These are phyloP conservation scores for Penicillium diatomitis DNA, from an alignment of 495 filamentous ascomycete species.

Conservation along the genomic window DNA sequence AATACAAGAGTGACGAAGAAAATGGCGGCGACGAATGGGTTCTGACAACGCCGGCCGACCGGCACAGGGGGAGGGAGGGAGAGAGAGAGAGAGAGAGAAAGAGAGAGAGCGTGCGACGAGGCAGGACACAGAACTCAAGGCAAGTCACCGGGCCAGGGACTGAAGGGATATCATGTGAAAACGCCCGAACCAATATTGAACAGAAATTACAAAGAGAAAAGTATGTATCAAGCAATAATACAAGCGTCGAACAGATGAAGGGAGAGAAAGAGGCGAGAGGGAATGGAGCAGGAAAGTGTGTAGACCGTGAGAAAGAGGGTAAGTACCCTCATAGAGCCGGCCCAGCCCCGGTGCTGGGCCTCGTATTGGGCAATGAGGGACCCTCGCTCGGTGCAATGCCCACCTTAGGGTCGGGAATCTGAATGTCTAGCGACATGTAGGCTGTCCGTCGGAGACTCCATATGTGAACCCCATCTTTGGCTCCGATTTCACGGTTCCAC, in stretches of 20 bases:
- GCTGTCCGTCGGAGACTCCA: conserved; percentile 72
- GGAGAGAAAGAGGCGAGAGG: conserved; percentile 1
- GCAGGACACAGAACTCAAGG: not conserved
- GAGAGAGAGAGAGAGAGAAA: not conserved
- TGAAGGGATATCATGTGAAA: conserved; percentile 24
- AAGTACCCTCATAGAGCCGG: not conserved
- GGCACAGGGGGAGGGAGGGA: not conserved
- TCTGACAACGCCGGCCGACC: not conserved
- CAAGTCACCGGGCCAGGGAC: conserved; percentile 7
- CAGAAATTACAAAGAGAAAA: conserved; percentile 15
- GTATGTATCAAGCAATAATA: conserved; percentile 5
- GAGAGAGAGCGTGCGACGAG: not conserved
- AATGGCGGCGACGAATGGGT: too few relatives aligned
- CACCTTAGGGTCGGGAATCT: conserved; percentile 74
- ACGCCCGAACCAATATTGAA: not conserved
- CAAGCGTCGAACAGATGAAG: conserved; percentile 1
- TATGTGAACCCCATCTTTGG: conserved; percentile 54
- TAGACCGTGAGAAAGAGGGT: too few relatives aligned
- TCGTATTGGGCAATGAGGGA: conserved; percentile 28
- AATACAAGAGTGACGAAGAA: too few relatives aligned
- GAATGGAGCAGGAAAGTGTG: not conserved
- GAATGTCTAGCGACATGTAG: conserved; percentile 82
- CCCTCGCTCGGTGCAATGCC: conserved; percentile 38
- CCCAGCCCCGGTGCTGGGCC: conserved; percentile 29
- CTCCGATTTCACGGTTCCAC: conserved; percentile 62